phyloP scores from a whole-genome alignment of 2,329 filamentous ascomycete genomes.

The Curvularia spicifera region DNA sequence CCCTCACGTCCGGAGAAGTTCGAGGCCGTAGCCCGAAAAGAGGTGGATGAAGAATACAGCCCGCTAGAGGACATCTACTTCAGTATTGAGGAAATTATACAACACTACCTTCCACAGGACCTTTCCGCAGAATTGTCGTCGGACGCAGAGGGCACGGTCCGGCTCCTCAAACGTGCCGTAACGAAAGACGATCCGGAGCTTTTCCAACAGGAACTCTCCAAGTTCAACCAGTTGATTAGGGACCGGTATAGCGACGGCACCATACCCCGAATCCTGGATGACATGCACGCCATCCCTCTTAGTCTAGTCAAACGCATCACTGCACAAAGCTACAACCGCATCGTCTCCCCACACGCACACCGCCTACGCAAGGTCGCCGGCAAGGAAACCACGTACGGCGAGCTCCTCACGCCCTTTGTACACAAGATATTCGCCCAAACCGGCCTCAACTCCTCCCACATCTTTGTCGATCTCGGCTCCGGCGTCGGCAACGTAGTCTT shows the following conservation, averaged over 20 bases:
- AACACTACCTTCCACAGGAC: slow-evolving; percentile 76
- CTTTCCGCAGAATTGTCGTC: slow-evolving; percentile 72
- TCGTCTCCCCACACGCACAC: slow-evolving; percentile 87
- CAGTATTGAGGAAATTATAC: slow-evolving; percentile 66
- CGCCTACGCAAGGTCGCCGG: slow-evolving; percentile 84
- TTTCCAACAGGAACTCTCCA: slow-evolving; percentile 74
- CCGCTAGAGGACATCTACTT: slow-evolving; percentile 76
- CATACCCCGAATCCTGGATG: slow-evolving; percentile 73
- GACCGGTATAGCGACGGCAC: slow-evolving; percentile 71
- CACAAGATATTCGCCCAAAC: slow-evolving; percentile 81
- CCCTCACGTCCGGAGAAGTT: slow-evolving; percentile 68
- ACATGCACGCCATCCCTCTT: slow-evolving; percentile 71
- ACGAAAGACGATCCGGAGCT: slow-evolving; percentile 69
- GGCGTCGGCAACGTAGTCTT: slow-evolving; percentile 95
- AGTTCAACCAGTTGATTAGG: slow-evolving; percentile 77
- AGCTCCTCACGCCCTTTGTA: slow-evolving; percentile 84
- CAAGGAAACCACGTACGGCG: slow-evolving; percentile 93
- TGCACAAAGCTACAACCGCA: slow-evolving; percentile 87
- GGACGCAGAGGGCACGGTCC: slow-evolving; percentile 74
- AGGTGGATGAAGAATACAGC: slow-evolving; percentile 46
- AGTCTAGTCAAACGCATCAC: slow-evolving; percentile 76
- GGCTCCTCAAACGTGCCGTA: slow-evolving; percentile 76
- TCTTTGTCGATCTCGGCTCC: slow-evolving; percentile 94
- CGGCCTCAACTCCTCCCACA: slow-evolving; percentile 77
- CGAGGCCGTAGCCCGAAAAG: slow-evolving; percentile 37